Evolutionary conservation across 2,329 filamentous ascomycete species (phyloP), one percentile per base, ranked within the genome.

Genomic region (Sarocladium brachiariae): DNA sequence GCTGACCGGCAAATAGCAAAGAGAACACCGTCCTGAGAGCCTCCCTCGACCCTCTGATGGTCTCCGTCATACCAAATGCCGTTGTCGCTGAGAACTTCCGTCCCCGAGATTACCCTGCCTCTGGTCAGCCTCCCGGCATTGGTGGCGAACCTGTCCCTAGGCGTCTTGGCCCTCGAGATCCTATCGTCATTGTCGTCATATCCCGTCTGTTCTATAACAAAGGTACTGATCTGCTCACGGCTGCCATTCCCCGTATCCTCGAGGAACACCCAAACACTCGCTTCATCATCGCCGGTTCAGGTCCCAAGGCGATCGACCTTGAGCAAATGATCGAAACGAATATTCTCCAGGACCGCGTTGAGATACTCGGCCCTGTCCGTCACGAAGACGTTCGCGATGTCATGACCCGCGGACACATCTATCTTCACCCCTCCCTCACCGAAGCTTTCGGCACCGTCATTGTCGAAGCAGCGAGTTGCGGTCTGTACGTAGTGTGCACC

Each of bases 151-250:
- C 72, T 5, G 77, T 83, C 0, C 81, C 83, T 3, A 83, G 84
- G 50, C 82, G 81, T 6, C 77, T 95, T 2, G 87, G 87, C 0
- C 88, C 90, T 0, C 78, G 89, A 56, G 92, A 96, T 59, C 86
- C 83, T 10, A 92, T 99, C 60, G 96, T 90, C 7, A 96, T 99
- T 52, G 89, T 99, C 2, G 92, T 99, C 18, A 95, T 99, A 55
- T 96, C 91, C 8, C 89, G 93, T 18, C 81, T 99, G 1, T 99
- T 97, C 69, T 97, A 97, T 70, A 99, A 99, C 70, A 99, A 99
- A 66, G 93, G 93, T 53, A 97, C 89, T 1, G 95, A 99, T 65
- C 80, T 99, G 0, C 79, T 99, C n/a, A 96, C 96, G 21, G 93
- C 92, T 10, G 89, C 90, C 3, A 95, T 99, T 50, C 93, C 93